Conservation (phyloP, 2,329 filamentous ascomycete species). For the Orbilia javanica region DNA sequence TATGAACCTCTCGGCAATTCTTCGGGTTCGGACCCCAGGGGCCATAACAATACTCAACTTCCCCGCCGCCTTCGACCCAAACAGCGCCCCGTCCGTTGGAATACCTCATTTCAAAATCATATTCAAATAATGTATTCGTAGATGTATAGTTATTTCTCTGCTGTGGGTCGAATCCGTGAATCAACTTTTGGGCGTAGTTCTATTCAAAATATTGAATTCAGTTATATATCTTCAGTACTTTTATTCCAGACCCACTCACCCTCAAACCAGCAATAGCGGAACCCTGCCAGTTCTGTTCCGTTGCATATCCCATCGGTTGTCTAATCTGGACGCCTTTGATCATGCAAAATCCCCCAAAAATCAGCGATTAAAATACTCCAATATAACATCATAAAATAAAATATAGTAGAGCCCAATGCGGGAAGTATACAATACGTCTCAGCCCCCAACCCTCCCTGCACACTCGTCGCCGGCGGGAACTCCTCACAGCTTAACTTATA, state of each 20-base stretch:
- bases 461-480: slow-evolving; percentile 7
- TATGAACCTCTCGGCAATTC: neutral
- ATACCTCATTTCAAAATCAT: slow-evolving; percentile 1
- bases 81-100: neutral
- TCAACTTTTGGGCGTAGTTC: neutral
- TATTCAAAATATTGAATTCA: neutral
- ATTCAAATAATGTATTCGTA: slow-evolving; percentile 2
- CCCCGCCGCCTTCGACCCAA: neutral
- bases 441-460: neutral
- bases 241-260: neutral
- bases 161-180: neutral
- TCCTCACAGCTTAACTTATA: neutral
- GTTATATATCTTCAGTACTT: neutral
- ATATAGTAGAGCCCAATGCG: no score
- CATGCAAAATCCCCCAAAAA: neutral
- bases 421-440: neutral
- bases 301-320: neutral
- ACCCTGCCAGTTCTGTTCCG: slow-evolving; percentile 24
- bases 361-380: neutral
- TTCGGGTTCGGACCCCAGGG: neutral
- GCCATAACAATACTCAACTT: neutral
- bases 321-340: neutral
- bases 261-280: neutral
- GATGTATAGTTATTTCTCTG: neutral
- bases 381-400: neutral